These are phyloP conservation scores for Teratosphaeria nubilosa DNA, from an alignment of 2,329 filamentous ascomycete genomes.

Conservation along the genomic window DNA sequence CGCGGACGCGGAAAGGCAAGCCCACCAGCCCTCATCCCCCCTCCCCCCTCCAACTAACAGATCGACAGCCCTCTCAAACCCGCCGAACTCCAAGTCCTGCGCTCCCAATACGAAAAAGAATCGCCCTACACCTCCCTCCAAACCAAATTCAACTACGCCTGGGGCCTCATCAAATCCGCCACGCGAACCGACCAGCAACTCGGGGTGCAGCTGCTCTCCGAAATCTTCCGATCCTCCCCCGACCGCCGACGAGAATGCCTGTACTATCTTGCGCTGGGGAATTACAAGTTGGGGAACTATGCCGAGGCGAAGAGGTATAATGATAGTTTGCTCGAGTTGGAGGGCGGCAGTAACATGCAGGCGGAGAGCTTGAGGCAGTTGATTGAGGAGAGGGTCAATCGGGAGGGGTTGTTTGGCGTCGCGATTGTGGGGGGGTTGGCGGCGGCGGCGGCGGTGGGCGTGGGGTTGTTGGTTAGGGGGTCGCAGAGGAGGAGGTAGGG, in stretches of 20 bases:
- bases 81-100: slow-evolving; percentile 83
- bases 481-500: slow-evolving; percentile 29
- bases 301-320: slow-evolving; percentile 91
- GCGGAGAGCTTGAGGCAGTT: slow-evolving; percentile 73
- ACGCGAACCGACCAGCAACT: slow-evolving; percentile 80
- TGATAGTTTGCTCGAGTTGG: slow-evolving; percentile 79
- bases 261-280: slow-evolving; percentile 93
- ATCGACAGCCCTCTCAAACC: slow-evolving; percentile 67
- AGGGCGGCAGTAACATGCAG: slow-evolving; percentile 78
- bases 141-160: slow-evolving; percentile 99
- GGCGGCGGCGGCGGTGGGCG: slow-evolving; percentile 85
- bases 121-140: slow-evolving; percentile 94
- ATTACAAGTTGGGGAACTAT: slow-evolving; percentile 98
- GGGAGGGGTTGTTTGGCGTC: slow-evolving; percentile 85
- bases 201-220: slow-evolving; percentile 83
- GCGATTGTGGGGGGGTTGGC: slow-evolving; percentile 91
- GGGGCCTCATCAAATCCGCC: slow-evolving; percentile 94
- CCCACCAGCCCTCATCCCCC: slow-evolving; percentile 6
- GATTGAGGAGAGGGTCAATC: slow-evolving; percentile 93
- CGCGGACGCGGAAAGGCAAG: slow-evolving; percentile 88
- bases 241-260: slow-evolving; percentile 95
- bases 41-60: not conserved
- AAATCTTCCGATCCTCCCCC: slow-evolving; percentile 89
- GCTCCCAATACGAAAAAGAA: slow-evolving; percentile 93
- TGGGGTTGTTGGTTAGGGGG: slow-evolving; percentile 74